Percentiles rank a stretch among this genome's conserved stretches.
These are phyloP conservation scores for Trichoderma lentiforme DNA, from an alignment of 2,329 filamentous ascomycete genomes.

Conservation along the genomic window DNA sequence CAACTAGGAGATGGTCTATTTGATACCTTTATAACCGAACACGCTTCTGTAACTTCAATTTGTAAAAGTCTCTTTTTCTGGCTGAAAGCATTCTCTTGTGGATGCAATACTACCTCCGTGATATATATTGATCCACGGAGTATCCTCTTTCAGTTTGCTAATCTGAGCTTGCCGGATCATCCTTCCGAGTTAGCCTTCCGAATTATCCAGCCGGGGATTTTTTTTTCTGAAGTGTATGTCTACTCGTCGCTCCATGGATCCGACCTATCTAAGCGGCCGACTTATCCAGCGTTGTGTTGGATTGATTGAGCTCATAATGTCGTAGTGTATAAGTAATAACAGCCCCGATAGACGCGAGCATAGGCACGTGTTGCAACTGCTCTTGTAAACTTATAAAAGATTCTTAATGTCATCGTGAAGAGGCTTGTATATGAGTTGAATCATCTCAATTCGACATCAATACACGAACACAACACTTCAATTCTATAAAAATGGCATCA, in stretches of 20 bases:
- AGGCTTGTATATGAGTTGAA: too few species aligned
- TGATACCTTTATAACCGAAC: not conserved
- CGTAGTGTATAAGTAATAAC: not conserved
- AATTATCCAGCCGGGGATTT: not conserved
- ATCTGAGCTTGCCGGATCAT: not conserved
- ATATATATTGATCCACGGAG: not conserved
- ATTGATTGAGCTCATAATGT: not conserved
- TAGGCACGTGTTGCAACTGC: not conserved
- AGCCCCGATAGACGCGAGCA: not conserved
- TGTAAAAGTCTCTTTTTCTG: not conserved
- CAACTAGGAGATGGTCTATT: too few species aligned
- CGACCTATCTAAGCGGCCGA: not conserved
- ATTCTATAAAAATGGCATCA: too few species aligned
- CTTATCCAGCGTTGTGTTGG: not conserved
- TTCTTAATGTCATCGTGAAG: not conserved
- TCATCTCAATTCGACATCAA: too few species aligned
- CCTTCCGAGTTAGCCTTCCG: not conserved
- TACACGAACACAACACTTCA: too few species aligned
- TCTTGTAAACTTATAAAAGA: not conserved
- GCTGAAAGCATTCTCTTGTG: not conserved
- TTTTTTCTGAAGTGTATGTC: not conserved
- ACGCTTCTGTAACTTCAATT: not conserved
- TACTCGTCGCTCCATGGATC: not conserved
- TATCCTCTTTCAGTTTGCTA: not conserved
- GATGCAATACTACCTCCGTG: not conserved